Evolutionary conservation across 768 basidiomycete genomes (phyloP), one percentile per base, ranked within the genome.

Genomic region (Termitomyces sp.): DNA sequence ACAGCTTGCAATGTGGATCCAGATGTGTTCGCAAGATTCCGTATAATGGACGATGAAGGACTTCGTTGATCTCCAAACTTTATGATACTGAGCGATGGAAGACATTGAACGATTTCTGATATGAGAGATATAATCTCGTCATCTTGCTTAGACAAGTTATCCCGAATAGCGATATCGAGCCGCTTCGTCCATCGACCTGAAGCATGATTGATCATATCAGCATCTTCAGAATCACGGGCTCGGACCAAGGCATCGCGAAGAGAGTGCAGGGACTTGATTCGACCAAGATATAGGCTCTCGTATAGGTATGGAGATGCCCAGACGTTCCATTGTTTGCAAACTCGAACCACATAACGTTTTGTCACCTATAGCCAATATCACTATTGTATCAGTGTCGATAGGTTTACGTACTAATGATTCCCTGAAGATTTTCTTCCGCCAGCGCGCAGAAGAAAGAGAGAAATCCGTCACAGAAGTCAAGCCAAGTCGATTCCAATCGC

Each of bases 301-400:
- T 68, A 72, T 38, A 70, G 65, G 35, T 64, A 63, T 16, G 65
- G 67, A 9, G 54, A 54, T 18, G 62, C 60, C 42, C 68, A 49
- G 5, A 54, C 56, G 16, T 64, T 58, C 68, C 69, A 71, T 32
- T 64, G 32, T 32, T 63, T 70, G 58, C 65, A 71, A 14, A 70
- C 70, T 13, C 58, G 62, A 12, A 68, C 61, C 35, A 70, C 53
- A 60, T 61, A 58, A 12, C 66, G 57, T 57, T 67, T 71, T 12
- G 65, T 65, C 13, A 65, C 54, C 70, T 71, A 16, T 38, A 49
- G 43, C 38, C 26, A 16, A 30, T 40, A 6, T 52, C 33, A 38
- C 30, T 3, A 53, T 35, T n/a, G n/a, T 20, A 8, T 54, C 12
- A 33, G 35, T 13, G 18, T 13, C 4, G 3, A 53, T 8, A 2